Evolutionary conservation across 768 basidiomycete genomes (phyloP), one percentile per base, ranked within the genome.

Genomic region (Rhodotorula taiwanensis): DNA sequence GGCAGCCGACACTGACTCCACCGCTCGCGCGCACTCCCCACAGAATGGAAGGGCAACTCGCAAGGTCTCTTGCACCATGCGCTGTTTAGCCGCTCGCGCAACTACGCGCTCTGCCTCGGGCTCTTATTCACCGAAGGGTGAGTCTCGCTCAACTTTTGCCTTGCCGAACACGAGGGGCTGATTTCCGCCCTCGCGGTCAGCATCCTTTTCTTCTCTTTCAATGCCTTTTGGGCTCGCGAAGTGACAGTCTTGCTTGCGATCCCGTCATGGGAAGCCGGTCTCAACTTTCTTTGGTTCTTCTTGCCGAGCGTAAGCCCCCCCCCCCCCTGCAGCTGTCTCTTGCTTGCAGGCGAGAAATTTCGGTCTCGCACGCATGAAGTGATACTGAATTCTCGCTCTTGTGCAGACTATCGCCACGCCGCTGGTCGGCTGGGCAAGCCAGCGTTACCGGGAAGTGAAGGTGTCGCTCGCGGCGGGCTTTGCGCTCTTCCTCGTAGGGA

Each of bases 161-260:
- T n/a, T n/a, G n/a, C n/a, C n/a, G n/a, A n/a, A n/a, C n/a, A n/a
- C n/a, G n/a, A n/a, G n/a, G n/a, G n/a, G n/a, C n/a, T n/a, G n/a
- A n/a, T n/a, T n/a, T n/a, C n/a, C n/a, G n/a, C n/a, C n/a, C n/a
- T n/a, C n/a, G n/a, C n/a, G n/a, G n/a, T n/a, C 36, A 39, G 36
- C 11, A 44, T 44, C 23, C 43, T 44, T n/a, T 44, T 44, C 43
- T 44, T 44, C 43, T 44, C 43, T n/a, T 44, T 44, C 43, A 44
- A 44, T n/a, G 43, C 43, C 23, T 44, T 44, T 21, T 44, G 43
- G 43, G 43, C 43, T 8, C 43, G 43, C 8, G 43, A 44, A 21
- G 43, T 21, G 7, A 21, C 43, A 10, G 20, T 21, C 7, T 13
- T 44, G 13, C 43, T 44, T 21, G 9, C 20, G 15, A 18, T 44